Evolutionary conservation across 305 asterid genomes (phyloP).

Genomic region (Rubia tinctorum): DNA sequence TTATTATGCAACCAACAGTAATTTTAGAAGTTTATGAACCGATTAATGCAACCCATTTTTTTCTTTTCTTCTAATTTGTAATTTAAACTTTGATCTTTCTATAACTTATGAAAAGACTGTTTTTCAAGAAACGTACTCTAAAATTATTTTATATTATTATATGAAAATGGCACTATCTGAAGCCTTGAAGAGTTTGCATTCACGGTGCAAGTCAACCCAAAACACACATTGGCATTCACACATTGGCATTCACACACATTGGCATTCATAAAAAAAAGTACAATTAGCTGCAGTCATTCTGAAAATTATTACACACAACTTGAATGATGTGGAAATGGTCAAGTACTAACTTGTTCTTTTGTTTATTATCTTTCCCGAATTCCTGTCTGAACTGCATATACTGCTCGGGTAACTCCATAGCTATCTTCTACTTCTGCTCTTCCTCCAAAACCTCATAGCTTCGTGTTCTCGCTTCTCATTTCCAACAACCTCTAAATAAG

Average conservation of each 20-base stretch:
- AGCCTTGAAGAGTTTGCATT: neutral
- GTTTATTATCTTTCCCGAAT: slow-evolving; percentile 51
- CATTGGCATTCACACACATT: too few relatives aligned
- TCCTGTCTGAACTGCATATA: slow-evolving; percentile 71
- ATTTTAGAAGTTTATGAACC: too few relatives aligned
- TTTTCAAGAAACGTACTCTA: too few relatives aligned
- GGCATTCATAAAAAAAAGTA: neutral
- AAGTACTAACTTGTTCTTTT: slow-evolving; percentile 43
- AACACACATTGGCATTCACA: too few relatives aligned
- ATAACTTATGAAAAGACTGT: too few relatives aligned
- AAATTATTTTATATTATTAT: too few relatives aligned
- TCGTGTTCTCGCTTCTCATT: slow-evolving; percentile 77
- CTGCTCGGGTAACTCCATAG: slow-evolving; percentile 83
- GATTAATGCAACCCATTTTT: too few relatives aligned
- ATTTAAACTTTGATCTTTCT: too few relatives aligned
- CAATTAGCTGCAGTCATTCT: neutral
- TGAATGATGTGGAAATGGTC: neutral
- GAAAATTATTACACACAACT: neutral
- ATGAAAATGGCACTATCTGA: neutral
- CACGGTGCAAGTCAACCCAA: neutral
- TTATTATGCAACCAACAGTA: too few relatives aligned
- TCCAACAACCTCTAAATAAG: slow-evolving; percentile 62
- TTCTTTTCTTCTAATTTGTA: too few relatives aligned
- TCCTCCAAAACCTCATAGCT: slow-evolving; percentile 80
- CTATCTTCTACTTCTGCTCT: slow-evolving; percentile 83